Conservation (phyloP, 1,284 basidiomycete species). For the Dichomitus squalens region DNA sequence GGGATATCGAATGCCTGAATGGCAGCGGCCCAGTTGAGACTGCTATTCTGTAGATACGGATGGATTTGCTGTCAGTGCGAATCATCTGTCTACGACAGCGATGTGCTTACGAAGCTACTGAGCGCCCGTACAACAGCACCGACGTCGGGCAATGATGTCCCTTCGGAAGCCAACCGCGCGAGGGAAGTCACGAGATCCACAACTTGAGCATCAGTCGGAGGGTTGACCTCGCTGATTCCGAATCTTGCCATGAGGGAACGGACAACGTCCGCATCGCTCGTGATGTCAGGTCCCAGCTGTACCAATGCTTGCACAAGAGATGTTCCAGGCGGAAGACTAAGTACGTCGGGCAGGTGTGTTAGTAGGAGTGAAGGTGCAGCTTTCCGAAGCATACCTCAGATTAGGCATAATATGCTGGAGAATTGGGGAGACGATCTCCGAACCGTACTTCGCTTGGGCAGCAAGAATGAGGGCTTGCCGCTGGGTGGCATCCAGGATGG, state of each 20-base stretch:
- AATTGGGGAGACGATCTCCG: slow-evolving; percentile 53
- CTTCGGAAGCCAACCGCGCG: slow-evolving; percentile 70
- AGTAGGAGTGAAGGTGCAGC: background rate
- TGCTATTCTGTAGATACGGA: slow-evolving; percentile 47
- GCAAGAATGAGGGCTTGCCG: slow-evolving; percentile 73
- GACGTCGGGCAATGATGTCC: slow-evolving; percentile 72
- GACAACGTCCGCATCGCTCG: slow-evolving; percentile 69
- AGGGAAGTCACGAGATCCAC: slow-evolving; percentile 70
- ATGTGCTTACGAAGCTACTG: slow-evolving; percentile 61
- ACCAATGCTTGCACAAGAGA: slow-evolving; percentile 73
- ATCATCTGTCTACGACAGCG: too few species aligned
- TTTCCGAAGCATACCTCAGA: slow-evolving; percentile 53
- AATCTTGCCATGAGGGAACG: slow-evolving; percentile 71
- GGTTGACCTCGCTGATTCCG: slow-evolving; percentile 66
- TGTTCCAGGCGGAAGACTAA: slow-evolving; percentile 64
- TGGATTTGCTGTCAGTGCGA: background rate
- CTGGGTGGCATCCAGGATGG: slow-evolving; percentile 69
- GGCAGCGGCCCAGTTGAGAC: slow-evolving; percentile 78
- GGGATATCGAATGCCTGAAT: slow-evolving; percentile 80
- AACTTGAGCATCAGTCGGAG: slow-evolving; percentile 70
- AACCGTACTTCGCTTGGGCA: slow-evolving; percentile 75
- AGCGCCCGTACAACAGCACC: slow-evolving; percentile 74
- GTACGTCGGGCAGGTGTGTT: background rate
- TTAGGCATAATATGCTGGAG: slow-evolving; percentile 60
- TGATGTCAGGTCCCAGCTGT: slow-evolving; percentile 77